phyloP scores from a whole-genome alignment of 352 stramenopile genomes.

The Phytophthora aleatoria region DNA sequence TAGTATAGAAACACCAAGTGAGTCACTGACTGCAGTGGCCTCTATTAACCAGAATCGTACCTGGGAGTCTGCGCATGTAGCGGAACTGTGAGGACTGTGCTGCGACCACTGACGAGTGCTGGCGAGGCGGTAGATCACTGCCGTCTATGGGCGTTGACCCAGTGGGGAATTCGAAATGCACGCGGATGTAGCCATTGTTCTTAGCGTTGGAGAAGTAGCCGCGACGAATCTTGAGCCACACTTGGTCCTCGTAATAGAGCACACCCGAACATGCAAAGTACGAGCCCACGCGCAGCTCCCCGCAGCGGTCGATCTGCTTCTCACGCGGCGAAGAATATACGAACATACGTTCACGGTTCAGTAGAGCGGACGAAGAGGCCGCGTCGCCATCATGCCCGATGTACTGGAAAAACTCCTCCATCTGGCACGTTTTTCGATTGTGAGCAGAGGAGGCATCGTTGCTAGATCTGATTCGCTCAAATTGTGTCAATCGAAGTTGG shows the following conservation, averaged over 20 bases:
- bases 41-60: constrained; percentile 25
- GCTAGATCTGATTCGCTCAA: constrained; percentile 25
- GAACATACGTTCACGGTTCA: constrained; percentile 56
- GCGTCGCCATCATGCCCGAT: constrained; percentile 42
- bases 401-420: constrained; percentile 84
- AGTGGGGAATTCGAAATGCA: constrained; percentile 50
- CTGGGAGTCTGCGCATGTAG: constrained; percentile 54
- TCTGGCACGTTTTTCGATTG: constrained; percentile 27
- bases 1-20: constrained; percentile 7
- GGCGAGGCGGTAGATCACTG: constrained; percentile 36
- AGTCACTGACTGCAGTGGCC: not conserved
- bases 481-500: constrained; percentile 1
- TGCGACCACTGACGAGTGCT: constrained; percentile 28
- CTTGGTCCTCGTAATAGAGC: constrained; percentile 56
- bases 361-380: constrained; percentile 20
- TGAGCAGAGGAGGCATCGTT: constrained; percentile 1
- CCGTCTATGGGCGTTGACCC: constrained; percentile 15
- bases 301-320: constrained; percentile 61
- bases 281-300: constrained; percentile 57
- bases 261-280: constrained; percentile 74
- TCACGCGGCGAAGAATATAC: constrained; percentile 70
- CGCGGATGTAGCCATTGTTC: constrained; percentile 74
- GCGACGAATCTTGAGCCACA: constrained; percentile 82
- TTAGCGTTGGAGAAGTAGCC: constrained; percentile 76
- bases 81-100: constrained; percentile 48